A percentile compares a stretch with the other conserved stretches of the same genome.
These are phyloP conservation scores for Kodamaea sp. DNA, from an alignment of 1,139 yeast genomes.

Conservation along the genomic window DNA sequence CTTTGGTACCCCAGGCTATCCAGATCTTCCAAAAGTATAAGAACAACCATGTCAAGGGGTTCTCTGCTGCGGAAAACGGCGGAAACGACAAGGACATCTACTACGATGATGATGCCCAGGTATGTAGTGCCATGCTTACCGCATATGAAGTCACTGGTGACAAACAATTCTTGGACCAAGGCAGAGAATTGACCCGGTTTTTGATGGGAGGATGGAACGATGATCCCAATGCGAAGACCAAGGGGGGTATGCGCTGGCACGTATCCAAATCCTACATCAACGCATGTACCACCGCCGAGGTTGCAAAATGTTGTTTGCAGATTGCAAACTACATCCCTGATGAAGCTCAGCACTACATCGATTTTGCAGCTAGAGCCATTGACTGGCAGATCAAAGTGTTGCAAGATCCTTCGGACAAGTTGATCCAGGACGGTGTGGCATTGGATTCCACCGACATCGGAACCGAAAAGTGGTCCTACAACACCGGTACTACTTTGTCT, in stretches of 20 bases:
- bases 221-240: slow-evolving; percentile 38
- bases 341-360: slow-evolving; percentile 45
- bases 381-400: slow-evolving; percentile 56
- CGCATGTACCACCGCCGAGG: slow-evolving; percentile 70
- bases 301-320: slow-evolving; percentile 67
- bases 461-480: slow-evolving; percentile 66
- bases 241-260: slow-evolving; percentile 74
- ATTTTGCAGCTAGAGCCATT: slow-evolving; percentile 55
- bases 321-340: slow-evolving; percentile 54
- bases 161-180: slow-evolving; percentile 53
- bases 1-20: slow-evolving; percentile 57
- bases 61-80: slow-evolving; percentile 58
- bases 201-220: slow-evolving; percentile 69
- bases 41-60: slow-evolving; percentile 52
- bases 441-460: slow-evolving; percentile 47
- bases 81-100: slow-evolving; percentile 64
- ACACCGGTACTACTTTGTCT: slow-evolving; percentile 65
- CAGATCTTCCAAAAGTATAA: slow-evolving; percentile 54
- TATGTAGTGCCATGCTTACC: slow-evolving; percentile 63
- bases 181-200: slow-evolving; percentile 59
- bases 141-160: slow-evolving; percentile 72
- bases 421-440: slow-evolving; percentile 65
- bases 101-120: slow-evolving; percentile 78
- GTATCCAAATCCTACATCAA: slow-evolving; percentile 58
- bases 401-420: slow-evolving; percentile 55